Evolutionary conservation across 1,139 yeast species (phyloP).

Genomic region (Suhomyces terraborum): DNA sequence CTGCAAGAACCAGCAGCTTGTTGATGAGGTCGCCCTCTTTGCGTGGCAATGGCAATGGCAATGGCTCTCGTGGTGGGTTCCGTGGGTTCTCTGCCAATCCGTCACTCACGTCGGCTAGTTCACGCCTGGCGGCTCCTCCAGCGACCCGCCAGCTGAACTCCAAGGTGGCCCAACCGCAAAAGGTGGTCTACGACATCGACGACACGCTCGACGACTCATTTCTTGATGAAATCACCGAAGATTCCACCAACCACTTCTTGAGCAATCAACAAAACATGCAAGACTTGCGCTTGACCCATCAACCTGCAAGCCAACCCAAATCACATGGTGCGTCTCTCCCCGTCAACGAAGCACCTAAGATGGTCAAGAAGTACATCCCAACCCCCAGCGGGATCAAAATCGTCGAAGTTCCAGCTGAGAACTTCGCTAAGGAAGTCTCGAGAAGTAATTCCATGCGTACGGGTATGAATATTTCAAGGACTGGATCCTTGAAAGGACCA

Average conservation of each 20-base stretch:
- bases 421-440: conserved; percentile 41
- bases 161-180: conserved; percentile 4
- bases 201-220: conserved; percentile 34
- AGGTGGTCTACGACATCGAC: conserved; percentile 28
- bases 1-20: conserved; percentile 4
- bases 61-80: conserved; percentile 5
- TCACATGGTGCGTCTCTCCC: neutral
- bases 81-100: conserved; percentile 14
- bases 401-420: conserved; percentile 49
- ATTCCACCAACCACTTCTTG: conserved; percentile 12
- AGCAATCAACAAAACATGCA: conserved; percentile 18
- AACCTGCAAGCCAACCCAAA: neutral
- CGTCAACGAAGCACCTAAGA: conserved; percentile 21
- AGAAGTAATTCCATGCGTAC: conserved; percentile 45
- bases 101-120: conserved; percentile 18
- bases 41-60: conserved; percentile 1
- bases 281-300: conserved; percentile 20
- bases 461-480: conserved; percentile 26
- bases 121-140: conserved; percentile 6
- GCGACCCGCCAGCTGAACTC: neutral
- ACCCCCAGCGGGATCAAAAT: conserved; percentile 51
- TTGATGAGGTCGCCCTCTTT: conserved; percentile 12
- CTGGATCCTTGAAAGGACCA: conserved; percentile 23
- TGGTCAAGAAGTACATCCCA: conserved; percentile 52
- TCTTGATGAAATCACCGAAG: conserved; percentile 31